A percentile compares a stretch with the other conserved stretches of the same genome.
These are phyloP conservation scores for Dactylorhiza incarnata DNA, from an alignment of 106 monocot species.

Conservation along the genomic window DNA sequence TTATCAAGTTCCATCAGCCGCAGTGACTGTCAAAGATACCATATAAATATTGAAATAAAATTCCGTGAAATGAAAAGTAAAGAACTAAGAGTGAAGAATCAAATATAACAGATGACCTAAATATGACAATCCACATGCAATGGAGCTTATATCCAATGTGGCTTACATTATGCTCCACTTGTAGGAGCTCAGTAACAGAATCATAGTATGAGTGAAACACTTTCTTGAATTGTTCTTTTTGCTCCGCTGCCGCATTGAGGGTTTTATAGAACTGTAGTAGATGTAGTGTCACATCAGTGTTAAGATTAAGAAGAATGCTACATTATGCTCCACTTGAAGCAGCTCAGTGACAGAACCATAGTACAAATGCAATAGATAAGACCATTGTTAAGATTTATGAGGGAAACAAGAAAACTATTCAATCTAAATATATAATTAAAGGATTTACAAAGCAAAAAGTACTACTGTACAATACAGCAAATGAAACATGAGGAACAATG, in stretches of 20 bases:
- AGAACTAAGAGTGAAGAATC: background rate
- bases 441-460: background rate
- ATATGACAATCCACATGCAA: background rate
- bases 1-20: slow-evolving; percentile 83
- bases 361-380: background rate
- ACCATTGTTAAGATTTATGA: background rate
- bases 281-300: background rate
- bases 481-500: background rate
- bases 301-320: background rate
- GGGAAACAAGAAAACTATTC: background rate
- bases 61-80: background rate
- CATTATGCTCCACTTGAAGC: background rate
- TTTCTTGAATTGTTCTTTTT: slow-evolving; percentile 90
- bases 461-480: background rate
- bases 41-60: slow-evolving; percentile 5
- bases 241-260: slow-evolving; percentile 68
- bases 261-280: slow-evolving; percentile 75
- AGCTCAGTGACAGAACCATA: background rate
- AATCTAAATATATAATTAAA: no score
- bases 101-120: background rate
- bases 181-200: slow-evolving; percentile 82
- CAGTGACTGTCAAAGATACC: slow-evolving; percentile 46
- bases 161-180: slow-evolving; percentile 82
- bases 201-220: slow-evolving; percentile 77
- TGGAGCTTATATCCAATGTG: background rate